These are phyloP conservation scores for Oryza glumipatula DNA, from an alignment of 176 grass and related monocot species.

Conservation along the genomic window DNA sequence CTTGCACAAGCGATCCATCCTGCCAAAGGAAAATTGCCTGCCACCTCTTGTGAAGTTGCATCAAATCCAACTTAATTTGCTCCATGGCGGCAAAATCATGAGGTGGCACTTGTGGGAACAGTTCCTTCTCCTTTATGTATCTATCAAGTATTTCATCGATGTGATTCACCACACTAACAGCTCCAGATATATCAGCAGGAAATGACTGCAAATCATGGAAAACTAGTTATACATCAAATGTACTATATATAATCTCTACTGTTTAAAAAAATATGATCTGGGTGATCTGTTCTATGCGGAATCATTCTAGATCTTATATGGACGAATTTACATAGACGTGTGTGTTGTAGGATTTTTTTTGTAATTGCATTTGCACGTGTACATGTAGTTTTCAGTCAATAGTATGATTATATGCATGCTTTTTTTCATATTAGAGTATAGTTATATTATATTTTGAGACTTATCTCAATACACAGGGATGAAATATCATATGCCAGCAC, in stretches of 20 bases:
- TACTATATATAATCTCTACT: background rate
- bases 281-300: background rate
- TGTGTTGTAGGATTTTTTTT: background rate
- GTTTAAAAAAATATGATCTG: background rate
- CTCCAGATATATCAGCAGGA: conserved; percentile 75
- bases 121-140: conserved; percentile 50
- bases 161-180: conserved; percentile 49
- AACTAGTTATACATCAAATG: conserved; percentile 23
- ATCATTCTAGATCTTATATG: background rate
- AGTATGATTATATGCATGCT: background rate
- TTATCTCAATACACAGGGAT: too few species aligned
- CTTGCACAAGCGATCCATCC: conserved; percentile 93
- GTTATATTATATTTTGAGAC: background rate
- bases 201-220: conserved; percentile 54
- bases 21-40: conserved; percentile 91
- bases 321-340: background rate
- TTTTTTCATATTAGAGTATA: background rate
- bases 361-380: background rate
- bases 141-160: conserved; percentile 61
- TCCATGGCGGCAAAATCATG: conserved; percentile 65
- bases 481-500: conserved; percentile 21
- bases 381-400: background rate
- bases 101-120: conserved; percentile 47
- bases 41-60: conserved; percentile 75
- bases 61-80: conserved; percentile 72